Conservation (phyloP, 495 filamentous ascomycete species). For the Tetracladium setigerum region DNA sequence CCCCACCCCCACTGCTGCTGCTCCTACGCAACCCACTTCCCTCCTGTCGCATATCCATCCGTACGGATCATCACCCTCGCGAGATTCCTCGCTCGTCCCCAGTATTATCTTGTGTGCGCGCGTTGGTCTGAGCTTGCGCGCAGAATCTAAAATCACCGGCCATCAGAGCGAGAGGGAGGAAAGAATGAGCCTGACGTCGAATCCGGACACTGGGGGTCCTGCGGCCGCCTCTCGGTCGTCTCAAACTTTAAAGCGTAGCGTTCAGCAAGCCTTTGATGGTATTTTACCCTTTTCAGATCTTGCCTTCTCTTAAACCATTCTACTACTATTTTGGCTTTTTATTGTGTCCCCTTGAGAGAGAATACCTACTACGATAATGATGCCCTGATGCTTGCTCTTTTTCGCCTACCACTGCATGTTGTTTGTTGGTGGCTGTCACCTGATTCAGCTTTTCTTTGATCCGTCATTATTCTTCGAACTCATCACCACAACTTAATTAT, state of each 20-base stretch:
- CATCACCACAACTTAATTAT: constrained; percentile 8
- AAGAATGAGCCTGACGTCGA: constrained; percentile 43
- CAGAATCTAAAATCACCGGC: too few species aligned
- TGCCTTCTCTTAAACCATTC: too few species aligned
- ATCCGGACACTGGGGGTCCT: constrained; percentile 28
- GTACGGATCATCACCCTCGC: too few species aligned
- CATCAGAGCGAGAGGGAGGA: not conserved
- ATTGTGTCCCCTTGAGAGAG: constrained; percentile 10
- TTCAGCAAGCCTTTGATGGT: constrained; percentile 79
- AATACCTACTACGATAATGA: constrained; percentile 10
- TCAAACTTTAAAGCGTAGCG: constrained; percentile 61
- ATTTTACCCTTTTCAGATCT: constrained; percentile 23
- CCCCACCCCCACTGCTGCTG: too few species aligned
- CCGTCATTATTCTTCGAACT: not conserved
- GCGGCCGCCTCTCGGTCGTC: constrained; percentile 26
- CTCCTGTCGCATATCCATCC: too few species aligned
- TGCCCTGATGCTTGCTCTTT: constrained; percentile 11
- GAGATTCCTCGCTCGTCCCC: too few species aligned
- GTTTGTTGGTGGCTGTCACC: too few species aligned
- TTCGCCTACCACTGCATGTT: not conserved
- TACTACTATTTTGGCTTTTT: too few species aligned
- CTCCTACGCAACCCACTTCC: too few species aligned
- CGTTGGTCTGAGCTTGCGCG: too few species aligned
- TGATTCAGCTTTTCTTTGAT: not conserved
- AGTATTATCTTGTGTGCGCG: too few species aligned